Evolutionary conservation across 441 rosid genomes (phyloP), one percentile per base, ranked within the genome.

Genomic region (Capsella rubella): DNA sequence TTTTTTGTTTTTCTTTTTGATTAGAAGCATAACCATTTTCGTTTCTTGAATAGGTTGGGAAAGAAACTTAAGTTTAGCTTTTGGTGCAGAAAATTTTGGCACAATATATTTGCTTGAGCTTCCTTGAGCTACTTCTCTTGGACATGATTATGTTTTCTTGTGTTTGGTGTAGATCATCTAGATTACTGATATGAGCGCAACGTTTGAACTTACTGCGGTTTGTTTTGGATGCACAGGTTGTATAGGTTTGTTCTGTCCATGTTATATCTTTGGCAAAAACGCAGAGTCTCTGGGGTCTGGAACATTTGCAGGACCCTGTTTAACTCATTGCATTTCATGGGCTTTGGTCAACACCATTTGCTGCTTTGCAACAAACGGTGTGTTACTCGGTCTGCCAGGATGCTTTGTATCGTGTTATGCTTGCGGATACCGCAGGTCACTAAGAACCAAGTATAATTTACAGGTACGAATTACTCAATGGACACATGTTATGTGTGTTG

Each of bases 251-350:
- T 84, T 89, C 56, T 92, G 94, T 65, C 98, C 99, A 21, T 95
- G 97, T 79, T 90, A 80, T 64, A 51, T 95, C 79, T 95, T 95
- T 70, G 99, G 88, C 59, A 90, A 88, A 84, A 95, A 92, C 69
- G 95, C 98, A 43, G 89, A 90, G 78, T 71, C 75, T 79, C 67
- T 95, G 82, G 97, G 97, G 68, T 95, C 99, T 62, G 97, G 97
- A 78, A 90, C 93, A 64, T 82, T 86, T 46, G 76, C 81, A 35
- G 99, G 98, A 65, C 89, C 97, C 1, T 95, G 98, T 83, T 45
- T 78, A 65, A 86, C 89, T 3, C 96, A 95, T 77, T 87, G 81
- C 76, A 81, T 90, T 63, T 80, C 90, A 57, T 95, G 95, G 96
- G 87, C 82, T 29, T 75, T 89, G 42, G 81, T 87, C 72, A 92